phyloP scores from a whole-genome alignment of 2,329 filamentous ascomycete species.

The Colletotrichum lindemuthianum region DNA sequence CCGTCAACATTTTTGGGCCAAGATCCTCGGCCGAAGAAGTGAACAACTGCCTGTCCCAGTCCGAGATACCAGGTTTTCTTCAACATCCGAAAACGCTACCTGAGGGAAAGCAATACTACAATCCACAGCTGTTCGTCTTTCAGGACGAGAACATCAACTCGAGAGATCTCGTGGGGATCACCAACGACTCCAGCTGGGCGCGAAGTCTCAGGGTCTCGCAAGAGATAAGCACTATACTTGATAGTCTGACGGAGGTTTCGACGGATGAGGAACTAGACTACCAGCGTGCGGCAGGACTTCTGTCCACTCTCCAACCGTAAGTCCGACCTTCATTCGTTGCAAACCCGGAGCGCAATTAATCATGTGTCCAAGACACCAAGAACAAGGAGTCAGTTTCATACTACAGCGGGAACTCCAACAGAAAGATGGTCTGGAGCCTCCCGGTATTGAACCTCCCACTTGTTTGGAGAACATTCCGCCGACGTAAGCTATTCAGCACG shows the following conservation, averaged over 20 bases:
- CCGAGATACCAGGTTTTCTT: background rate
- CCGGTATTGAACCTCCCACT: background rate
- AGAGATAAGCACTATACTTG: background rate
- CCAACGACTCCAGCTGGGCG: background rate
- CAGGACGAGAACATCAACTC: background rate
- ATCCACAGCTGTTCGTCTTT: background rate
- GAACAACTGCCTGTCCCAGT: background rate
- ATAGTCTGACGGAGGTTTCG: background rate
- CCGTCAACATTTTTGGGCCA: background rate
- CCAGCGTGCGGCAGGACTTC: background rate
- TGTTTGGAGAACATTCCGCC: background rate
- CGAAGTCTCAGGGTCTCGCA: background rate
- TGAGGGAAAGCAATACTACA: background rate
- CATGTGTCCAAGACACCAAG: background rate
- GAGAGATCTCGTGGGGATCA: background rate
- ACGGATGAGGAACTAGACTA: background rate
- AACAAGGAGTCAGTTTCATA: background rate
- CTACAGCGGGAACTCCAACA: background rate
- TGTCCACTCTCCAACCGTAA: background rate
- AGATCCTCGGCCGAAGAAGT: background rate
- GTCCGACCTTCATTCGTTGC: background rate
- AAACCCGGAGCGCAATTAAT: background rate
- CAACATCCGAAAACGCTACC: background rate
- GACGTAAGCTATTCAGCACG: background rate
- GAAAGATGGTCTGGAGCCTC: background rate